Percentiles rank a stretch among this genome's conserved stretches.
These are phyloP conservation scores for Parachaetomium inaequale DNA, from an alignment of 495 filamentous ascomycete species.

Conservation along the genomic window DNA sequence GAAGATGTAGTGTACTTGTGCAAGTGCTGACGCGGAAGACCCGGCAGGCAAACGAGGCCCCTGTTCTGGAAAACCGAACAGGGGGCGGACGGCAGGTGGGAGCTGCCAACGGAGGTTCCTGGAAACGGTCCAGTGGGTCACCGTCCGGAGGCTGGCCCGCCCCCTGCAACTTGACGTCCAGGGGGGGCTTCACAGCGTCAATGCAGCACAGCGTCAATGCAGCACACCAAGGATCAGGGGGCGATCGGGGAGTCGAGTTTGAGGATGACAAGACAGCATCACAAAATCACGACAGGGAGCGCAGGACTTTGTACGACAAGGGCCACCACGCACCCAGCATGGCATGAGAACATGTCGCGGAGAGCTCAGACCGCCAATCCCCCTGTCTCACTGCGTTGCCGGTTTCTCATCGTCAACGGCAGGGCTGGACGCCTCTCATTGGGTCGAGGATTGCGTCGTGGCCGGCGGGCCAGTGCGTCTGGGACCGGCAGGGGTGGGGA, in stretches of 20 bases:
- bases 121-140: constrained; percentile 15
- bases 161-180: not conserved
- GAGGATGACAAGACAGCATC: not conserved
- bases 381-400: constrained; percentile 18
- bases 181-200: not conserved
- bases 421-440: constrained; percentile 19
- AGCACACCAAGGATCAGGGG: constrained; percentile 7
- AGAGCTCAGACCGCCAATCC: constrained; percentile 28
- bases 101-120: constrained; percentile 10
- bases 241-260: not conserved
- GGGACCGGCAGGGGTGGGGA: constrained; percentile 10
- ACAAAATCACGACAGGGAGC: constrained; percentile 1
- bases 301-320: not conserved
- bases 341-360: constrained; percentile 1
- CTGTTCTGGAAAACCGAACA: not conserved
- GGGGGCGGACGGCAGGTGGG: constrained; percentile 1
- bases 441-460: constrained; percentile 15
- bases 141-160: not conserved
- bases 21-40: constrained; percentile 6
- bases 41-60: not conserved
- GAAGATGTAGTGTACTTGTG: not conserved
- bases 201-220: not conserved
- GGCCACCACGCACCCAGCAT: constrained; percentile 5
- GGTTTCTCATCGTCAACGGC: constrained; percentile 28
- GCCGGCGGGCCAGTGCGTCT: constrained; percentile 30